Evolutionary conservation across 2,329 filamentous ascomycete genomes (phyloP).

Genomic region (Ceratocystis colombiana): DNA sequence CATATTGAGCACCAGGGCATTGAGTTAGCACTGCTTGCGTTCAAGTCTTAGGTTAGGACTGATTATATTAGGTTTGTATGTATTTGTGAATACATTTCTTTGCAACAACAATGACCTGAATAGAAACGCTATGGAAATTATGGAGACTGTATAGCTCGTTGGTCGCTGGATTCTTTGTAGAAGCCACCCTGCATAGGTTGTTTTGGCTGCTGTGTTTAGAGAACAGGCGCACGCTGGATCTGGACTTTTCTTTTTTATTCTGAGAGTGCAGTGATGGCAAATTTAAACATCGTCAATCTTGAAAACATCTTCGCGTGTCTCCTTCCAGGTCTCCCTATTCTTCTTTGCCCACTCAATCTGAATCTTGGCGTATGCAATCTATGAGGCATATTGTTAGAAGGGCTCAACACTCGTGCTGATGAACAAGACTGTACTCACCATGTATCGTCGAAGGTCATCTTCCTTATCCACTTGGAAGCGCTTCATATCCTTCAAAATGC

Average conservation of each 20-base stretch:
- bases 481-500: slow-evolving; percentile 79
- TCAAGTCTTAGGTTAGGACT: too few relatives aligned
- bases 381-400: slow-evolving; percentile 27
- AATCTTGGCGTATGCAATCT: slow-evolving; percentile 86
- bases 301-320: slow-evolving; percentile 73
- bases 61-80: too few relatives aligned
- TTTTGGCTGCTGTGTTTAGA: not conserved
- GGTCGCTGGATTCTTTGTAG: not conserved
- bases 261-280: not conserved
- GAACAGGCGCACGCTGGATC: not conserved
- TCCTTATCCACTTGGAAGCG: slow-evolving; percentile 94
- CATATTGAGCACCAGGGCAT: not conserved
- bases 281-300: slow-evolving; percentile 62
- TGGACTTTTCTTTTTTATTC: not conserved
- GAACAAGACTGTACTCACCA: slow-evolving; percentile 53
- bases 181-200: not conserved
- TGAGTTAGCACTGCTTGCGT: not conserved
- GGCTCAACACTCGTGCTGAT: not conserved
- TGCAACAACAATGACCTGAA: not conserved
- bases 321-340: slow-evolving; percentile 82
- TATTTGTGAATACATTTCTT: too few relatives aligned
- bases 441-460: slow-evolving; percentile 83
- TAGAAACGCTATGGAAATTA: slow-evolving; percentile 4
- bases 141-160: not conserved
- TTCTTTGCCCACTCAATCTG: slow-evolving; percentile 93